Percentiles rank a stretch among this genome's conserved stretches.
phyloP scores from a whole-genome alignment of 2,329 filamentous ascomycete species.

The Ophiostoma perfectum region DNA sequence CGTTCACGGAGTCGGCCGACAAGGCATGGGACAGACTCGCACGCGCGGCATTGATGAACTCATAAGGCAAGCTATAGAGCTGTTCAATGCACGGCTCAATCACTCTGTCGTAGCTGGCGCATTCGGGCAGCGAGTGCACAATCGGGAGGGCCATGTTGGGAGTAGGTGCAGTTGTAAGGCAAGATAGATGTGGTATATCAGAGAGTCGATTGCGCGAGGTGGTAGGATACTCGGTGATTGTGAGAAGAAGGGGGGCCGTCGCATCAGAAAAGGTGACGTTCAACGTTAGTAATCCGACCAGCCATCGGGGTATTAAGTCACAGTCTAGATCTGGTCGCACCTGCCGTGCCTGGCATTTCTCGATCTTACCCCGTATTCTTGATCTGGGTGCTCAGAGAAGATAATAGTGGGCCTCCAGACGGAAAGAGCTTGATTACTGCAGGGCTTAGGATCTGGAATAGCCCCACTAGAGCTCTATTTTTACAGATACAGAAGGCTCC shows the following conservation, averaged over 20 bases:
- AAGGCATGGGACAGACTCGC: background rate
- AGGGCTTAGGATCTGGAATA: constrained; percentile 1
- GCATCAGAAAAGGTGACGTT: background rate
- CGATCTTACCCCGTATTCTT: constrained; percentile 18
- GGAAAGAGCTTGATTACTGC: background rate
- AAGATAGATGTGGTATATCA: background rate
- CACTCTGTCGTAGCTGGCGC: constrained; percentile 67
- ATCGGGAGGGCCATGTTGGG: constrained; percentile 62
- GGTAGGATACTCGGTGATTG: no score
- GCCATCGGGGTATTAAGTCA: background rate
- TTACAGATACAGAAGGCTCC: background rate
- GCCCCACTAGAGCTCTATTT: constrained; percentile 12
- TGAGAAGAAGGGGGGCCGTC: no score
- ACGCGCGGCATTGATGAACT: constrained; percentile 51
- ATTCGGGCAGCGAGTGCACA: constrained; percentile 66
- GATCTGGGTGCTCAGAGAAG: background rate
- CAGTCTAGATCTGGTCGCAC: background rate
- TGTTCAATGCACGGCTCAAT: constrained; percentile 70
- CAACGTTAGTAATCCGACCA: background rate
- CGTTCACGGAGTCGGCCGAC: background rate
- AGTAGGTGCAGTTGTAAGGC: background rate
- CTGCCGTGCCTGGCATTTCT: constrained; percentile 15
- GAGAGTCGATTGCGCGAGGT: no score
- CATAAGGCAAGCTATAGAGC: constrained; percentile 62
- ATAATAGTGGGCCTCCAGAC: constrained; percentile 15